These are phyloP conservation scores for Cutaneotrichosporon sp. DNA, from an alignment of 1,284 basidiomycete species.

Conservation along the genomic window DNA sequence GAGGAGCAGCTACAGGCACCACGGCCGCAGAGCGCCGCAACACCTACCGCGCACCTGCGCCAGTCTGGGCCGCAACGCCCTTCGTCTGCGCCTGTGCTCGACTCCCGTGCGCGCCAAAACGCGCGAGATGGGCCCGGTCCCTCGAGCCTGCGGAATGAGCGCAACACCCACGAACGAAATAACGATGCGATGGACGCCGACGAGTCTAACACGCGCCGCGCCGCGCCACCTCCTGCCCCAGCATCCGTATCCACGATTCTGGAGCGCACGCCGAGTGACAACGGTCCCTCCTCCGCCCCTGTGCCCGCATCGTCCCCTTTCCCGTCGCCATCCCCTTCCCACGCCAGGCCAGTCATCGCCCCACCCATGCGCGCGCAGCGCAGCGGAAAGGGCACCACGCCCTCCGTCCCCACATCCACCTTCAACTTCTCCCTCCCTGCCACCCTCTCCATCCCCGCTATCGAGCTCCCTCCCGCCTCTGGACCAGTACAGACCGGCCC, in stretches of 20 bases:
- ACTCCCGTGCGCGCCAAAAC: conserved; percentile 1
- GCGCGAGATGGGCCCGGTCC: neutral
- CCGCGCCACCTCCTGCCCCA: neutral
- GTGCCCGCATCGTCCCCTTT: conserved; percentile 9
- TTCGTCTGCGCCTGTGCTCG: conserved; percentile 21
- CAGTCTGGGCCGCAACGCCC: conserved; percentile 10
- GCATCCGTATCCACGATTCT: conserved; percentile 1
- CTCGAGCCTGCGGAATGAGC: conserved; percentile 7
- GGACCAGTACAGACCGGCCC: conserved; percentile 13
- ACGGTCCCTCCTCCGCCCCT: neutral
- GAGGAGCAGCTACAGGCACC: conserved; percentile 14
- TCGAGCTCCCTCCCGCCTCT: conserved; percentile 5
- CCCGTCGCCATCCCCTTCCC: conserved; percentile 3
- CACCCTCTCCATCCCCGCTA: neutral
- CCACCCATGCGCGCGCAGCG: neutral
- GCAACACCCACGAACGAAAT: too few relatives aligned
- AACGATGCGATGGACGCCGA: conserved; percentile 13
- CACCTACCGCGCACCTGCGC: conserved; percentile 3
- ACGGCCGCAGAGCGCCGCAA: neutral
- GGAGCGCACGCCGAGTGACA: conserved; percentile 8
- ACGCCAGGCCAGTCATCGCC: neutral
- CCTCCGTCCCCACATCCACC: conserved; percentile 1
- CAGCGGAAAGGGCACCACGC: neutral
- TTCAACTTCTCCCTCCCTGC: conserved; percentile 21
- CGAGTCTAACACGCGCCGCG: neutral